These are phyloP conservation scores for Podospora tetraspora DNA, from an alignment of 495 filamentous ascomycete genomes.

Conservation along the genomic window DNA sequence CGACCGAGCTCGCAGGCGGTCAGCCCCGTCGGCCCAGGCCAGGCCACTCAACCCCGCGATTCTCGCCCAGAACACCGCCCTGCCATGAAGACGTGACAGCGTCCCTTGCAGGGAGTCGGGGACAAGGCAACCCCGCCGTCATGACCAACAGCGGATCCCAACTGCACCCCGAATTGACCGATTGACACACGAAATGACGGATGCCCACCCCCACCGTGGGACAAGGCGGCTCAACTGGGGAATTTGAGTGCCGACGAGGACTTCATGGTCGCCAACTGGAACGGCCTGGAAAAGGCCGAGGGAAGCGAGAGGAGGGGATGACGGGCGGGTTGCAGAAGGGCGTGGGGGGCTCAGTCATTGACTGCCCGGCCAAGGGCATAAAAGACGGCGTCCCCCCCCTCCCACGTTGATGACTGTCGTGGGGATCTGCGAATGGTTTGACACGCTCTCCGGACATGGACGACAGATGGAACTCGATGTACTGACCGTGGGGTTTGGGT, in stretches of 20 bases:
- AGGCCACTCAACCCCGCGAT: not conserved
- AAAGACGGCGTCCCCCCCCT: conserved; percentile 7
- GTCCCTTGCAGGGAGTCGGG: not conserved
- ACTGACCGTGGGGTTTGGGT: conserved; percentile 21
- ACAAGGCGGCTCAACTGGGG: conserved; percentile 2
- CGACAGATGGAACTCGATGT: not conserved
- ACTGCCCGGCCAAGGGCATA: conserved; percentile 9
- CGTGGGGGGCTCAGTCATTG: not conserved
- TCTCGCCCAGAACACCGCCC: not conserved
- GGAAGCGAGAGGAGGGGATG: not conserved
- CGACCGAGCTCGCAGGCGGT: not conserved
- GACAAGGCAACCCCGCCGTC: not conserved
- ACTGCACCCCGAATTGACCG: conserved; percentile 2
- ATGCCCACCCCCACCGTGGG: conserved; percentile 19
- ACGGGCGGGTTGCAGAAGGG: conserved; percentile 1
- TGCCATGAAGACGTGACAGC: not conserved
- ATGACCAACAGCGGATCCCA: conserved; percentile 4
- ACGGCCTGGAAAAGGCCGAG: not conserved
- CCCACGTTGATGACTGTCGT: conserved; percentile 4
- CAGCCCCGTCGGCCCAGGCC: not conserved
- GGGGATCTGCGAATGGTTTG: too few relatives aligned
- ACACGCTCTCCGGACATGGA: not conserved
- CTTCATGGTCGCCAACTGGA: not conserved
- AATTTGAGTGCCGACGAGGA: not conserved
- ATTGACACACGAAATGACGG: conserved; percentile 10